Conservation (phyloP, 139 green algal species). For the Parachlorella kessleri region DNA sequence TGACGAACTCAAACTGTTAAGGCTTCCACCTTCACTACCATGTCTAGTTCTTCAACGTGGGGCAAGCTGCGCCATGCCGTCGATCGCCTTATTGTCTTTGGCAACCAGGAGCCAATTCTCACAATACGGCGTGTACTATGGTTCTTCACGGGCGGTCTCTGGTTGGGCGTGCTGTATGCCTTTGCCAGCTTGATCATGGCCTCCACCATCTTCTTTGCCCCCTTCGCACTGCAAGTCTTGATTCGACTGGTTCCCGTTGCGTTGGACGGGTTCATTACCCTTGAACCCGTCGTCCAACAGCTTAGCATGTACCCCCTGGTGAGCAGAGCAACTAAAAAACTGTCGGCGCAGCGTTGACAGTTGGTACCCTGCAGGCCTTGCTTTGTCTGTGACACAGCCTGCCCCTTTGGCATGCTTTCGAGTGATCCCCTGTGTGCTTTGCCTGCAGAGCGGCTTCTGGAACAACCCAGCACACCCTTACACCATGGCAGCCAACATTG, state of each 20-base stretch:
- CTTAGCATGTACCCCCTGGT: not conserved
- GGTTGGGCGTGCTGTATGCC: not conserved
- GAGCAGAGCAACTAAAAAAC: not conserved
- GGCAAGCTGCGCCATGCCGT: not conserved
- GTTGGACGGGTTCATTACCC: conserved; percentile 30
- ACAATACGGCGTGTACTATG: conserved; percentile 13
- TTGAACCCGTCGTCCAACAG: conserved; percentile 12
- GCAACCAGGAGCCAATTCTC: conserved; percentile 21
- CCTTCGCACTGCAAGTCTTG: conserved; percentile 13
- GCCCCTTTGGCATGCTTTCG: not conserved
- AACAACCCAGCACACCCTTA: conserved; percentile 24
- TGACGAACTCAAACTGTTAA: no score
- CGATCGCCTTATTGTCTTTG: conserved; percentile 9
- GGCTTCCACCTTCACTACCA: no score
- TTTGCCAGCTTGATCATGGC: not conserved
- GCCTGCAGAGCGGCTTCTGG: not conserved
- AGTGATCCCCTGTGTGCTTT: not conserved
- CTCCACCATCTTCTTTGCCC: conserved; percentile 18
- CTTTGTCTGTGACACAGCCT: not conserved
- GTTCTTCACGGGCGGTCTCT: not conserved
- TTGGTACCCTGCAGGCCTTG: no score
- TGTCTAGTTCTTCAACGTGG: no score
- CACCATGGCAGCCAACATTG: conserved; percentile 26
- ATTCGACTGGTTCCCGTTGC: conserved; percentile 11
- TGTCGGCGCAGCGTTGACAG: no score